These are phyloP conservation scores for Leptosphaerulina australis DNA, from an alignment of 2,329 filamentous ascomycete species.

Conservation along the genomic window DNA sequence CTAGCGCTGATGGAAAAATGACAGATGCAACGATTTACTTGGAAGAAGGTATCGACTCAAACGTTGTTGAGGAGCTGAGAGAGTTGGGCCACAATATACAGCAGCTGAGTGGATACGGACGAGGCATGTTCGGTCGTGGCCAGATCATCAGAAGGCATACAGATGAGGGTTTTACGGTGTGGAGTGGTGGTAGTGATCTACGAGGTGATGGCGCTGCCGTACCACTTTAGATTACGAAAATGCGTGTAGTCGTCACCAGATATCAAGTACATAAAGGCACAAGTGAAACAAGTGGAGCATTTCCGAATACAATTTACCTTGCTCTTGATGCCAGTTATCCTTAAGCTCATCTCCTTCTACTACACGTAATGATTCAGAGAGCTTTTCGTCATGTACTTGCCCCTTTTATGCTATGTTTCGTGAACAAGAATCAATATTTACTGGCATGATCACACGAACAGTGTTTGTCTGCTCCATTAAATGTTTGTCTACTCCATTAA, in stretches of 20 bases:
- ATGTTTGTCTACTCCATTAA: too few relatives aligned
- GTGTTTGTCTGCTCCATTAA: too few relatives aligned
- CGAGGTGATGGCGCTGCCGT: slow-evolving; percentile 81
- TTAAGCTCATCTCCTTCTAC: too few relatives aligned
- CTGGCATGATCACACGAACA: too few relatives aligned
- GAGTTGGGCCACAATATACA: slow-evolving; percentile 74
- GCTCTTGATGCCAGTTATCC: too few relatives aligned
- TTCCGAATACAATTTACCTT: too few relatives aligned
- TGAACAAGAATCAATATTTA: too few relatives aligned
- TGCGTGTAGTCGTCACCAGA: not conserved
- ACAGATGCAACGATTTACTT: slow-evolving; percentile 72
- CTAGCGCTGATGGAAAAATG: slow-evolving; percentile 62
- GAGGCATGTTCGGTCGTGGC: slow-evolving; percentile 80
- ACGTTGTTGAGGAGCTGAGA: slow-evolving; percentile 70
- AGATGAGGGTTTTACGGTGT: slow-evolving; percentile 77
- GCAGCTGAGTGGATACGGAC: slow-evolving; percentile 68
- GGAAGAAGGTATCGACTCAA: slow-evolving; percentile 78
- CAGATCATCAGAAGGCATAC: slow-evolving; percentile 82
- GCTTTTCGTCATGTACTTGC: too few relatives aligned
- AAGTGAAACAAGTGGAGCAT: too few relatives aligned
- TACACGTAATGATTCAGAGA: too few relatives aligned
- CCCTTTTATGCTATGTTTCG: too few relatives aligned
- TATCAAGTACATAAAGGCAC: not conserved
- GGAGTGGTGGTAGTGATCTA: slow-evolving; percentile 87
- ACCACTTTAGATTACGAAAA: slow-evolving; percentile 44